phyloP scores from a whole-genome alignment of 129 eudicot species.

The Tagetes patula region DNA sequence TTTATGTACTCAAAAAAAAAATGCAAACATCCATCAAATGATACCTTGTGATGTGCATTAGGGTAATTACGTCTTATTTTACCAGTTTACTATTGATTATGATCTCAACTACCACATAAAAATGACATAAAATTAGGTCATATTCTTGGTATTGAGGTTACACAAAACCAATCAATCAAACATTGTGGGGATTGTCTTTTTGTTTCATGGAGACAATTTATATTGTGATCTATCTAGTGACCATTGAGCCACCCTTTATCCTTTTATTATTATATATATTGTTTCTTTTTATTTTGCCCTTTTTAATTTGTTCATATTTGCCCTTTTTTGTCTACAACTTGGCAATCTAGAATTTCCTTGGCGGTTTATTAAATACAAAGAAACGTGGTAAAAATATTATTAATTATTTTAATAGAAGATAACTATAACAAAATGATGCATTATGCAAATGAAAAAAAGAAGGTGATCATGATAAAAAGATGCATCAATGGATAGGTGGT shows the following conservation, averaged over 20 bases:
- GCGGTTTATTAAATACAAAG: neutral
- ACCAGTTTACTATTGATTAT: neutral
- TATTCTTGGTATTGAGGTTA: constrained; percentile 30
- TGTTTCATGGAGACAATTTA: constrained; percentile 25
- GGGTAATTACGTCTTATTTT: neutral
- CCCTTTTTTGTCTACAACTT: constrained; percentile 2
- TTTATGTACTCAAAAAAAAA: too few species aligned
- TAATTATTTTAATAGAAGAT: neutral
- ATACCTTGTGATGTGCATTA: too few species aligned
- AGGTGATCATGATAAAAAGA: neutral
- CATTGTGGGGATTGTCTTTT: constrained; percentile 23
- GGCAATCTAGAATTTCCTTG: neutral
- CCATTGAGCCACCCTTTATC: constrained; percentile 32
- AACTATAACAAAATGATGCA: neutral
- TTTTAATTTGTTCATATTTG: neutral
- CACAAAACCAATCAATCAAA: constrained; percentile 28
- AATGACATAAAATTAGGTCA: constrained; percentile 36
- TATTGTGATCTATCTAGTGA: constrained; percentile 32
- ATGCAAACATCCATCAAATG: neutral
- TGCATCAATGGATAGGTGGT: neutral
- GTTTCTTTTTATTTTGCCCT: neutral
- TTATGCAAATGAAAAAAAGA: neutral
- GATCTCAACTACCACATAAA: constrained; percentile 9
- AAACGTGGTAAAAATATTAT: neutral
- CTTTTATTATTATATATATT: constrained; percentile 15